phyloP scores from a whole-genome alignment of 257 asterid species.

The Scutellaria minor region DNA sequence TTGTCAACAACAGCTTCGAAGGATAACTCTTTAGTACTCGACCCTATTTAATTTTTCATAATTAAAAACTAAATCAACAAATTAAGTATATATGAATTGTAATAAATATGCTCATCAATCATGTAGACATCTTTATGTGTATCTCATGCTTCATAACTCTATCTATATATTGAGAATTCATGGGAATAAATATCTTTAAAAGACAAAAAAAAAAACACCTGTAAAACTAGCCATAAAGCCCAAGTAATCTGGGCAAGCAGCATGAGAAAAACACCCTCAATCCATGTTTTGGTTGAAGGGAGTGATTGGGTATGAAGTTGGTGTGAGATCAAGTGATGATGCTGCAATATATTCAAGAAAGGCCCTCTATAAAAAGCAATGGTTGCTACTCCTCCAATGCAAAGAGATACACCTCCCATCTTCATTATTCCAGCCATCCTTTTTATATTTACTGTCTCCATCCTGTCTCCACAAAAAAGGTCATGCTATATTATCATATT shows the following conservation, averaged over 20 bases:
- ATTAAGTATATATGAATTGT: too few species aligned
- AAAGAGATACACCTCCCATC: constrained; percentile 54
- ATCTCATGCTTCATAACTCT: too few species aligned
- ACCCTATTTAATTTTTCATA: constrained; percentile 46
- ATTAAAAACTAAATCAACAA: neutral
- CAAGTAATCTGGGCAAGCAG: constrained; percentile 65
- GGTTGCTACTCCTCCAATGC: constrained; percentile 72
- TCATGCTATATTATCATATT: neutral
- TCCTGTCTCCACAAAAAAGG: constrained; percentile 38
- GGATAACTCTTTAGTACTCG: constrained; percentile 61
- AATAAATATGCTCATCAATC: too few species aligned
- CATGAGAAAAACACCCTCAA: constrained; percentile 74
- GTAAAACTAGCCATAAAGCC: constrained; percentile 81
- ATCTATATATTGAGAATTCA: too few species aligned
- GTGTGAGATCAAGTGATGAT: constrained; percentile 56
- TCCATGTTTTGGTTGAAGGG: constrained; percentile 59
- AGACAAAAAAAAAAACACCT: constrained; percentile 42
- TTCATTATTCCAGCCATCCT: constrained; percentile 60
- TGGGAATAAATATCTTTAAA: too few species aligned
- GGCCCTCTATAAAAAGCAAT: constrained; percentile 82
- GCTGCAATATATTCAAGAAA: constrained; percentile 48
- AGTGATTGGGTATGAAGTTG: constrained; percentile 10
- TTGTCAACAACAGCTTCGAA: constrained; percentile 74
- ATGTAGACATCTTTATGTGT: too few species aligned
- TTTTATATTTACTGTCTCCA: constrained; percentile 67